A percentile compares a stretch with the other conserved stretches of the same genome.
phyloP scores from a whole-genome alignment of 176 grass and related monocot genomes.

The Triticum timopheevii region DNA sequence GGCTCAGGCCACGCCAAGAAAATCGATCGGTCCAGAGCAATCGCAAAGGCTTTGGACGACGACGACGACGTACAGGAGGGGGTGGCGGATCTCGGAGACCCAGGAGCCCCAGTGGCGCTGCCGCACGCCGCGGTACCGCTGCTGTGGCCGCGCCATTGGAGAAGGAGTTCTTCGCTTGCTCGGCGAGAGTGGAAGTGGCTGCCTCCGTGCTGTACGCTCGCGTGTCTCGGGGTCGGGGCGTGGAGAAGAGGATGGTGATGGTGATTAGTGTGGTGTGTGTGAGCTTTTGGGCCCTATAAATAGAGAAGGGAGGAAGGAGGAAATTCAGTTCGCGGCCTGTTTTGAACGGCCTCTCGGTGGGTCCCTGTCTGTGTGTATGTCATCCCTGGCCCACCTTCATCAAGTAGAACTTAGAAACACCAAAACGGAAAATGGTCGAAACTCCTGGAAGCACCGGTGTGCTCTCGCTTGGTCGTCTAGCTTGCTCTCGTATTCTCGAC shows the following conservation, averaged over 20 bases:
- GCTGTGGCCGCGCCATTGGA: conserved; percentile 64
- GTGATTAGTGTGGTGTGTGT: conserved; percentile 19
- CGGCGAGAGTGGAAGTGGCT: not conserved
- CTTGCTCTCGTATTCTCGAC: too few relatives aligned
- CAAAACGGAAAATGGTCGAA: not conserved
- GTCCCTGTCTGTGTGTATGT: not conserved
- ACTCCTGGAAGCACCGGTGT: too few relatives aligned
- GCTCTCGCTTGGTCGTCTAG: too few relatives aligned
- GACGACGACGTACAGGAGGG: conserved; percentile 62
- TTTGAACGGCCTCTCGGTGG: conserved; percentile 9
- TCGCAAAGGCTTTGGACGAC: not conserved
- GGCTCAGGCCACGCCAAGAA: not conserved
- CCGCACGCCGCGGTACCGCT: conserved; percentile 79
- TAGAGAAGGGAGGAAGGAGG: not conserved
- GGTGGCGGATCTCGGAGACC: conserved; percentile 99
- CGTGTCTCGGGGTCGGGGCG: not conserved
- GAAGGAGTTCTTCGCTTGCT: not conserved
- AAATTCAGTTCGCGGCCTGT: conserved; percentile 9
- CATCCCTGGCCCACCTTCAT: not conserved
- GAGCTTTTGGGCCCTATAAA: conserved; percentile 30
- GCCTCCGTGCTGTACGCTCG: not conserved
- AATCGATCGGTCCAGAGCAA: not conserved
- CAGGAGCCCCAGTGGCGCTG: conserved; percentile 99
- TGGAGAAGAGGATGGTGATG: not conserved
- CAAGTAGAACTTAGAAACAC: not conserved